Conservation (phyloP, 2,329 filamentous ascomycete species). For the Chaetomium strumarium region DNA sequence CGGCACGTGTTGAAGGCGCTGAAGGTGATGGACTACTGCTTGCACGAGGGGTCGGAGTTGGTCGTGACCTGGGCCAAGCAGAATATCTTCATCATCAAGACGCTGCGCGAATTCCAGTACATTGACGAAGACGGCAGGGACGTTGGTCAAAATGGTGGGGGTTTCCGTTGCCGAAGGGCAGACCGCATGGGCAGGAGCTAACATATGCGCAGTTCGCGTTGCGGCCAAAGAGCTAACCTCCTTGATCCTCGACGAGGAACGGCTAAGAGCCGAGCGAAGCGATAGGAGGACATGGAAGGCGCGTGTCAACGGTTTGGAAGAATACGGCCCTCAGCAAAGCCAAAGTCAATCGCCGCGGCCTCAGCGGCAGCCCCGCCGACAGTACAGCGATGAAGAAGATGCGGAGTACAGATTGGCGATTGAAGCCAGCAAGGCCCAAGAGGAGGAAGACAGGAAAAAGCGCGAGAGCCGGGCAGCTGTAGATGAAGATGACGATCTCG, state of each 20-base stretch:
- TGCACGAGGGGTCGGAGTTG: slow-evolving; percentile 93
- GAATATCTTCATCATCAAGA: slow-evolving; percentile 99
- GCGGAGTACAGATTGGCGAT: slow-evolving; percentile 84
- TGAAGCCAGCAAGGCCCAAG: slow-evolving; percentile 91
- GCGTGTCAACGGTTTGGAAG: slow-evolving; percentile 86
- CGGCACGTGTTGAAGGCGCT: slow-evolving; percentile 94
- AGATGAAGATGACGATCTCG: slow-evolving; percentile 79
- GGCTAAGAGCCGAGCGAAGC: slow-evolving; percentile 79
- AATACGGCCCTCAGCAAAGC: slow-evolving; percentile 52
- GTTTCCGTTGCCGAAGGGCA: neutral
- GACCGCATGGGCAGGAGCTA: slow-evolving; percentile 2
- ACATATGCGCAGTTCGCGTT: slow-evolving; percentile 66
- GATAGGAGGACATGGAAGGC: slow-evolving; percentile 97
- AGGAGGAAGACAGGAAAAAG: slow-evolving; percentile 79
- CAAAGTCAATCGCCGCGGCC: slow-evolving; percentile 35
- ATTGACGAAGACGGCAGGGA: slow-evolving; percentile 92
- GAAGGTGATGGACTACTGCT: slow-evolving; percentile 95
- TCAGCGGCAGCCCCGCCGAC: slow-evolving; percentile 45
- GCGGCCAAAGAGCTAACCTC: slow-evolving; percentile 94
- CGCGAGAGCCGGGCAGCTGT: slow-evolving; percentile 55
- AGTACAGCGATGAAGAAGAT: slow-evolving; percentile 71
- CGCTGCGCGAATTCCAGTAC: slow-evolving; percentile 92
- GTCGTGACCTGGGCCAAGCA: slow-evolving; percentile 97
- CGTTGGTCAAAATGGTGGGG: slow-evolving; percentile 88
- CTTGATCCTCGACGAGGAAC: slow-evolving; percentile 87